Conservation (phyloP, 169 alveolate genomes). For the Plasmodium malariae region DNA sequence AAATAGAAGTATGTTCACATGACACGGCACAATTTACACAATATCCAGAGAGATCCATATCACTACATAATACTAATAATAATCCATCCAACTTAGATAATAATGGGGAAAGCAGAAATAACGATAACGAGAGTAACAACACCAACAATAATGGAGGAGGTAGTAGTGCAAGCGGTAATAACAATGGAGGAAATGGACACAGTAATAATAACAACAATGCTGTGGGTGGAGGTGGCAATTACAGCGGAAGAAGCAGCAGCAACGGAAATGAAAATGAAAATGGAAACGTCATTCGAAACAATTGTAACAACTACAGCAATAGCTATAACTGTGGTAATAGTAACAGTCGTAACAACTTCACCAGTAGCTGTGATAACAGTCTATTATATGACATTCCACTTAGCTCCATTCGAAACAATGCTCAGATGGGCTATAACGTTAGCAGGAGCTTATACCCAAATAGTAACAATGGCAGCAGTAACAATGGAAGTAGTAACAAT, state of each 20-base stretch:
- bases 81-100: constrained; percentile 14
- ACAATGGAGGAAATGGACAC: constrained; percentile 6
- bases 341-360: background rate
- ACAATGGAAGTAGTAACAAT: background rate
- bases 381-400: too few species aligned
- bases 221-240: constrained; percentile 6
- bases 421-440: too few species aligned
- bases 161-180: background rate
- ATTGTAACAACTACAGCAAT: constrained; percentile 2
- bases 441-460: too few species aligned
- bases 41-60: constrained; percentile 67
- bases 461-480: background rate
- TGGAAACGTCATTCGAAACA: background rate
- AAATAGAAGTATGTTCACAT: constrained; percentile 86
- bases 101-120: background rate
- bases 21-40: constrained; percentile 74
- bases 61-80: constrained; percentile 61
- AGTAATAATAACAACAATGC: constrained; percentile 7
- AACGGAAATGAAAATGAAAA: constrained; percentile 4
- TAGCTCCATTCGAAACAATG: too few species aligned
- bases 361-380: background rate
- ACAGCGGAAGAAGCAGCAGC: background rate
- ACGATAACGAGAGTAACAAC: constrained; percentile 19
- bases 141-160: background rate
- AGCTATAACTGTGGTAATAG: background rate